Base-by-base conservation (phyloP, 139 green algal species). In the Chlorella sp. region DNA sequence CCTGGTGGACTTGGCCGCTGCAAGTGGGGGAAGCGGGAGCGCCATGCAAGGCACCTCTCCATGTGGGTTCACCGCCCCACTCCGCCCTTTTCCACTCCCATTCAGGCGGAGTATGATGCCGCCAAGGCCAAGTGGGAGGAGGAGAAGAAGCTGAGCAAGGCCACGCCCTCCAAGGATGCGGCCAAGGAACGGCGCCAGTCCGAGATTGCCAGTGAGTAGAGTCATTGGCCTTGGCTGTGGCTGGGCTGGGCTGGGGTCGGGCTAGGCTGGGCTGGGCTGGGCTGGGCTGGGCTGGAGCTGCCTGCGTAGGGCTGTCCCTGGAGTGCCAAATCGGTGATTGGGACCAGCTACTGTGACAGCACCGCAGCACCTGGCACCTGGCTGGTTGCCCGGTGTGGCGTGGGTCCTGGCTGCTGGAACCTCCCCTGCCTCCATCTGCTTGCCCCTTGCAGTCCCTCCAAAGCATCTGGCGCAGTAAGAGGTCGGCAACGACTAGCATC, bases 391-490 rank as follows among this genome's bases (percentile, higher is more conserved):
- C n/a, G n/a, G n/a, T n/a, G n/a, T n/a, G n/a, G n/a, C n/a, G n/a
- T n/a, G n/a, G n/a, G n/a, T n/a, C n/a, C n/a, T n/a, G n/a, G 14
- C 9, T 13, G 58, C 9, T 67, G 13, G 58, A 54, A 7, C 11
- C 58, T 9, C 58, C 58, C 58, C 5, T 67, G 9, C 58, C 14
- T 30, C 58, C 58, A 54, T 17, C 46, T 11, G 8, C 11, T 54
- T 7, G 11, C 32, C 5, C 44, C 22, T 13, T 64, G 72, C 82
- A 86, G 82, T 86, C 44, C 74, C 73, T 64, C 64, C 87, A 32
- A 72, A 44, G 81, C 75, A 83, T 76, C 82, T 91, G 56, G 80
- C 70, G 11, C 36, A 78, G 38, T 93, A 88, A 86, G 86, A 89
- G 67, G 41, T 92, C 14, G 36, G 28, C 0, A 82, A 11, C 8